Evolutionary conservation across 1,284 basidiomycete species (phyloP), one percentile per base, ranked within the genome.

Genomic region (Vanrija humicola): DNA sequence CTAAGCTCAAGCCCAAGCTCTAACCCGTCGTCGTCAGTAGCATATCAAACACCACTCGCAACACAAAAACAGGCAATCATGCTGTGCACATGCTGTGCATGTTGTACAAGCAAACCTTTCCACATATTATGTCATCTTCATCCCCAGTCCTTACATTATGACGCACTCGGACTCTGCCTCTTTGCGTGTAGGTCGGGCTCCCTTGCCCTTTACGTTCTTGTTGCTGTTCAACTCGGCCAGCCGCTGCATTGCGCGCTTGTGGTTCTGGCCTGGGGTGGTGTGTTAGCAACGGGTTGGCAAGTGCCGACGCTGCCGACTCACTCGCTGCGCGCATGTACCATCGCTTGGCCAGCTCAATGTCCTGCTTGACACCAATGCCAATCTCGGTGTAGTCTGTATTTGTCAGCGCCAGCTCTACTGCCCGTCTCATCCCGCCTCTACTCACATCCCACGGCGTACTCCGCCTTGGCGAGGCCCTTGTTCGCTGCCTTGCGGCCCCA

Each of bases 321-420:
- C 91, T 90, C 62, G 93, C 91, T 46, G 93, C 90, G 43, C 96
- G 85, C 90, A 96, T 95, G 76, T 99, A 99, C 94, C 95, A 98
- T 66, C 90, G 82, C 78, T 96, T 98, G 18, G 96, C 93, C 73
- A 95, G 88, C 61, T 98, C 96, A 44, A 93, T 76, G 69, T 99
- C 94, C 67, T 90, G 88, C 78, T 93, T 93, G 68, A 97, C 89
- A 23, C 96, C 96, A 66, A 99, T 99, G 5, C 95, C 96, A 23
- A 96, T 89, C 75, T 99, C 96, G 0, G 90, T 88, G 75, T 98
- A 98, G 77, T 98, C 77, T 78, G 55, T 3, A 28, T 10, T 1
- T 56, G 67, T 54, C 57, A 61, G 54, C 42, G 2, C 10, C 34
- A 38, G 18, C 15, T 38, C 19, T 0, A 25, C 29, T 14, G 6